A percentile compares a stretch with the other conserved stretches of the same genome.
phyloP scores from a whole-genome alignment of 2,329 filamentous ascomycete species.

The Sporothrix phasma region DNA sequence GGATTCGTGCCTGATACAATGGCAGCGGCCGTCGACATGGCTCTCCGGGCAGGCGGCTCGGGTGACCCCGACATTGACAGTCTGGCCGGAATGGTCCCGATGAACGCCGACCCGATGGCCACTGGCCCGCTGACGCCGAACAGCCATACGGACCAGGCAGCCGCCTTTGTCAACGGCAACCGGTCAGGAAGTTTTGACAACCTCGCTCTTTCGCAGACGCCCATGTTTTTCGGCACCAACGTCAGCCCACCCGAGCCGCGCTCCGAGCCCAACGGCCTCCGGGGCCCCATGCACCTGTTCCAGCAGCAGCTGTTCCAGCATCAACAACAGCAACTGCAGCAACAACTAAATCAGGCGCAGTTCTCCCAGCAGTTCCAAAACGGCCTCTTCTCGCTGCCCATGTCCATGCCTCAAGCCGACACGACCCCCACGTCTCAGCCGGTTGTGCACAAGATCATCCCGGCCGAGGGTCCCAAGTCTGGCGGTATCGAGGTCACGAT shows the following conservation, averaged over 20 bases:
- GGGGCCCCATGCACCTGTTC: conserved; percentile 35
- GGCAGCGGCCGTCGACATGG: conserved; percentile 20
- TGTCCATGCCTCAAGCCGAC: conserved; percentile 28
- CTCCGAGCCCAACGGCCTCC: conserved; percentile 54
- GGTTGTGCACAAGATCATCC: conserved; percentile 76
- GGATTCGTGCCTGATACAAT: conserved; percentile 20
- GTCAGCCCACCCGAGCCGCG: conserved; percentile 65
- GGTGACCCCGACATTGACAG: conserved; percentile 20
- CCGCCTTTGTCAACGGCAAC: conserved; percentile 45
- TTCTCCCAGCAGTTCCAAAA: conserved; percentile 39
- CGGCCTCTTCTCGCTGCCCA: conserved; percentile 41
- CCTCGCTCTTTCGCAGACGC: conserved; percentile 44
- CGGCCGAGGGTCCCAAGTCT: conserved; percentile 67
- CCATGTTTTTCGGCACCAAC: conserved; percentile 59
- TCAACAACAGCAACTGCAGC: conserved; percentile 28
- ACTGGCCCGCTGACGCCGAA: conserved; percentile 55
- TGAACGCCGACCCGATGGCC: conserved; percentile 11
- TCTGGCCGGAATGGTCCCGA: conserved; percentile 18
- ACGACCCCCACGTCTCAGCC: conserved; percentile 29
- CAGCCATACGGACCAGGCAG: conserved; percentile 48
- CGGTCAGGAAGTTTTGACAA: conserved; percentile 57
- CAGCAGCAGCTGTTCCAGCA: conserved; percentile 28
- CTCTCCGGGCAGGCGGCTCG: conserved; percentile 16
- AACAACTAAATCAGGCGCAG: conserved; percentile 27
- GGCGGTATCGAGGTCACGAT: conserved; percentile 84